Evolutionary conservation across 1,139 yeast genomes (phyloP).

Genomic region (Starmera stellimalicola): DNA sequence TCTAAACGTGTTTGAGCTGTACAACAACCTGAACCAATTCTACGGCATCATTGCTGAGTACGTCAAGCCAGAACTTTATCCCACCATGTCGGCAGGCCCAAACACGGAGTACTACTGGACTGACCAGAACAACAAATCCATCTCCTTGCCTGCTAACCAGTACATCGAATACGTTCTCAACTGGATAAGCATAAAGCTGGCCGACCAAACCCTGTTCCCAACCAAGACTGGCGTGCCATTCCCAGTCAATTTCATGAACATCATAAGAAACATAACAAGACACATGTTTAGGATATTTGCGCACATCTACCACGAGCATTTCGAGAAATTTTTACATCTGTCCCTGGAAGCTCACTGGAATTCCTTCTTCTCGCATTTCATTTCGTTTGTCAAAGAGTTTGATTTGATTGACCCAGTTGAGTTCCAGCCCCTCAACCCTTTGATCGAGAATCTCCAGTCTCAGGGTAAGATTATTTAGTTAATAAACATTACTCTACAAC

Average conservation of each 20-base stretch:
- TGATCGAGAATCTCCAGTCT: slow-evolving; percentile 70
- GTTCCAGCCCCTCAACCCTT: slow-evolving; percentile 64
- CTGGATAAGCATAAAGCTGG: slow-evolving; percentile 82
- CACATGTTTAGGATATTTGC: slow-evolving; percentile 98
- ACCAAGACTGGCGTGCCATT: slow-evolving; percentile 91
- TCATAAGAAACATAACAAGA: slow-evolving; percentile 74
- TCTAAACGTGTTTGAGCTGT: slow-evolving; percentile 81
- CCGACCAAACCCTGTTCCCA: slow-evolving; percentile 86
- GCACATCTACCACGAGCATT: slow-evolving; percentile 88
- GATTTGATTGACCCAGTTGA: slow-evolving; percentile 71
- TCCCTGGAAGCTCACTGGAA: slow-evolving; percentile 97
- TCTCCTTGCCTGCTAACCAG: slow-evolving; percentile 84
- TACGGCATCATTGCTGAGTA: slow-evolving; percentile 84
- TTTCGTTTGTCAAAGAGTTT: slow-evolving; percentile 80
- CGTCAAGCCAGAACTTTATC: slow-evolving; percentile 80
- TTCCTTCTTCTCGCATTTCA: slow-evolving; percentile 92
- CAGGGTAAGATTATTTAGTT: slow-evolving; percentile 71
- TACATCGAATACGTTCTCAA: slow-evolving; percentile 87
- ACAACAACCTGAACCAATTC: slow-evolving; percentile 76
- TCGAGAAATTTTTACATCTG: slow-evolving; percentile 82
- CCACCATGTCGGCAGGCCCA: slow-evolving; percentile 95
- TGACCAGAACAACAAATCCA: slow-evolving; percentile 66
- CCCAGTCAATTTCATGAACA: slow-evolving; percentile 76
- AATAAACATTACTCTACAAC: no score
- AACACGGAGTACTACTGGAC: slow-evolving; percentile 88